Evolutionary conservation across 2,329 filamentous ascomycete genomes (phyloP).

Genomic region (Cercospora canescens): DNA sequence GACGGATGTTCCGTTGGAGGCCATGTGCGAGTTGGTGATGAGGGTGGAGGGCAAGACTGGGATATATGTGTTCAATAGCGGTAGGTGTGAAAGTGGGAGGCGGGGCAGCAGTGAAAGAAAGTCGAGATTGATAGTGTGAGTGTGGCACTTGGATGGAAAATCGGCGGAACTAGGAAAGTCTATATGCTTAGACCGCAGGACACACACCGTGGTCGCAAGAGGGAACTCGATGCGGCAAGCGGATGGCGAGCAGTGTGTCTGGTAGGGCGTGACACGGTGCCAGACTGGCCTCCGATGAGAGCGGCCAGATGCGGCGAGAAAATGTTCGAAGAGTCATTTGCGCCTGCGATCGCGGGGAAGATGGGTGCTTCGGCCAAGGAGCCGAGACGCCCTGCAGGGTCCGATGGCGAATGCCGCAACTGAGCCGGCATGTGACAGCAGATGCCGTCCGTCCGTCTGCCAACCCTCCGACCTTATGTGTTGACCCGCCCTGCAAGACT

Average conservation of each 20-base stretch:
- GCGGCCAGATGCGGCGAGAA: conserved; percentile 12
- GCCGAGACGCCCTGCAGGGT: not conserved
- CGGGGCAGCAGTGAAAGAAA: not conserved
- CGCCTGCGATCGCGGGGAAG: conserved; percentile 2
- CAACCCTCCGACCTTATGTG: not conserved
- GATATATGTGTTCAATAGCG: not conserved
- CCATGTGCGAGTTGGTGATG: conserved; percentile 12
- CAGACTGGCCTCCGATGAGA: not conserved
- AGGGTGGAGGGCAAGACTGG: not conserved
- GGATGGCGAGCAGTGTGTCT: not conserved
- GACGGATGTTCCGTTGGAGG: conserved; percentile 17
- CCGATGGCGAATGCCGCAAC: not conserved
- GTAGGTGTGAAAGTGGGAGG: not conserved
- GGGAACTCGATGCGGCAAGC: not conserved
- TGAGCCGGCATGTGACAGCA: not conserved
- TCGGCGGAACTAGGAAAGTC: conserved; percentile 10
- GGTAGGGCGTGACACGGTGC: not conserved
- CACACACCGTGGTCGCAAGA: not conserved
- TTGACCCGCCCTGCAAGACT: not conserved
- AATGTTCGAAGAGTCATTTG: conserved; percentile 2
- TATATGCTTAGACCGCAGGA: conserved; percentile 1
- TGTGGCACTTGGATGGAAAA: not conserved
- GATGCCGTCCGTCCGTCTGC: not conserved
- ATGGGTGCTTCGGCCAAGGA: not conserved
- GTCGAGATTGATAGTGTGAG: not conserved